phyloP scores from a whole-genome alignment of 1,139 yeast species.

The Yamadazyma trypodendri region DNA sequence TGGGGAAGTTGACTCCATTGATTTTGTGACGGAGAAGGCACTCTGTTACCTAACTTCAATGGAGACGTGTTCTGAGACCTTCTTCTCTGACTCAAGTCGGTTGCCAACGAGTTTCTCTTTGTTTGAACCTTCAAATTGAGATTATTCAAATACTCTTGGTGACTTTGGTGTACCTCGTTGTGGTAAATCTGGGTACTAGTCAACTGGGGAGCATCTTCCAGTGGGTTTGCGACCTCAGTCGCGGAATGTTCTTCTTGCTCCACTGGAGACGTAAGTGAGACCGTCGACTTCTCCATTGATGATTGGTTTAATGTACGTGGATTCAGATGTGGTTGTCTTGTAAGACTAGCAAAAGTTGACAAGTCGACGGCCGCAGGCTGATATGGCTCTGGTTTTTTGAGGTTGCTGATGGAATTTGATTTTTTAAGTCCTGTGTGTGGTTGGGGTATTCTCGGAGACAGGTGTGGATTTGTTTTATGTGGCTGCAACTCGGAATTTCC shows the following conservation, averaged over 20 bases:
- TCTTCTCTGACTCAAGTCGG: slow-evolving; percentile 15
- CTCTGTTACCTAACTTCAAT: slow-evolving; percentile 8
- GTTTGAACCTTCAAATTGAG: slow-evolving; percentile 11
- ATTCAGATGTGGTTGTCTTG: slow-evolving; percentile 39
- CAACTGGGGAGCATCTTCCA: not conserved
- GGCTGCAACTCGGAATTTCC: slow-evolving; percentile 1
- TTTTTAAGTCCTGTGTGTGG: not conserved
- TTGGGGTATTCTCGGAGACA: not conserved
- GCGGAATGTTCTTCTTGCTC: not conserved
- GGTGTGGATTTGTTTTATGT: slow-evolving; percentile 2
- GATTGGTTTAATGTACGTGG: slow-evolving; percentile 6
- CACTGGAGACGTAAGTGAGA: not conserved
- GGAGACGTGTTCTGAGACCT: slow-evolving; percentile 15
- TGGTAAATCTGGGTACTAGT: slow-evolving; percentile 14
- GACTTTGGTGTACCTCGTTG: slow-evolving; percentile 13
- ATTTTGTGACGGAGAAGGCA: slow-evolving; percentile 10
- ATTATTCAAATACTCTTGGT: slow-evolving; percentile 13
- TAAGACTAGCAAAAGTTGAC: slow-evolving; percentile 46
- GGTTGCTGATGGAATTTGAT: slow-evolving; percentile 1
- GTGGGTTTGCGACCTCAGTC: not conserved
- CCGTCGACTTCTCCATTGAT: slow-evolving; percentile 2
- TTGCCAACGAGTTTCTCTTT: slow-evolving; percentile 11
- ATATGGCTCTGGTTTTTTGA: slow-evolving; percentile 32
- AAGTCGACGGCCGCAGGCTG: slow-evolving; percentile 57
- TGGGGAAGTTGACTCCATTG: slow-evolving; percentile 1